Percentiles rank a stretch among this genome's conserved stretches.
These are phyloP conservation scores for Dioscorea alata DNA, from an alignment of 106 monocot genomes.

Conservation along the genomic window DNA sequence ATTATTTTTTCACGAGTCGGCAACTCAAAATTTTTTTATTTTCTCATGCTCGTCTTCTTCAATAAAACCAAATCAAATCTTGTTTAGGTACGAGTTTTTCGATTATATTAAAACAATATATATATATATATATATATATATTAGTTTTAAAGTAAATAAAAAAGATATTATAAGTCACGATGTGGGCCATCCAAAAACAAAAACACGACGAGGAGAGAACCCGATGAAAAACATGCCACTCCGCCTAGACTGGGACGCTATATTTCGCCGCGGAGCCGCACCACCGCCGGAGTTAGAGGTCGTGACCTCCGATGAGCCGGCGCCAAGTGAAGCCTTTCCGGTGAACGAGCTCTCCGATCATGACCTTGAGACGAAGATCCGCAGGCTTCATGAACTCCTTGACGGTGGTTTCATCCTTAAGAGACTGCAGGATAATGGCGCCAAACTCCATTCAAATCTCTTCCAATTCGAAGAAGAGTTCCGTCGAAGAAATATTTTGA, in stretches of 20 bases:
- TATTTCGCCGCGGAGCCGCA: background rate
- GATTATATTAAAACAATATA: no score
- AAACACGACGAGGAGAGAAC: no score
- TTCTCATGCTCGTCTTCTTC: no score
- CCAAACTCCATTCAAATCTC: background rate
- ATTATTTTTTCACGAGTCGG: no score
- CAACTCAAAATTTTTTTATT: no score
- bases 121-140: no score
- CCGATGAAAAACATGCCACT: background rate
- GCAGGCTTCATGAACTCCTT: background rate
- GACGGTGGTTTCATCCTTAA: background rate
- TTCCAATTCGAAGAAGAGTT: background rate
- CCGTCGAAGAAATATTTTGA: background rate
- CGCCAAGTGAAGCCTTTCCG: background rate
- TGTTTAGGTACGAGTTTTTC: no score
- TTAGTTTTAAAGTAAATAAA: no score
- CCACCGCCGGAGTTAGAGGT: slow-evolving; percentile 13
- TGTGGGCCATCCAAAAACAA: no score
- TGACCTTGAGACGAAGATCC: background rate
- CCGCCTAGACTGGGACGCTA: slow-evolving; percentile 4
- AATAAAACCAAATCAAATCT: no score
- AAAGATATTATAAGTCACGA: no score
- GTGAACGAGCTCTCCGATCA: background rate
- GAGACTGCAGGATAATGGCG: background rate
- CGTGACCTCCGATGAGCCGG: background rate